phyloP scores from a whole-genome alignment of 495 filamentous ascomycete genomes.

The Podospora pseudopauciseta region DNA sequence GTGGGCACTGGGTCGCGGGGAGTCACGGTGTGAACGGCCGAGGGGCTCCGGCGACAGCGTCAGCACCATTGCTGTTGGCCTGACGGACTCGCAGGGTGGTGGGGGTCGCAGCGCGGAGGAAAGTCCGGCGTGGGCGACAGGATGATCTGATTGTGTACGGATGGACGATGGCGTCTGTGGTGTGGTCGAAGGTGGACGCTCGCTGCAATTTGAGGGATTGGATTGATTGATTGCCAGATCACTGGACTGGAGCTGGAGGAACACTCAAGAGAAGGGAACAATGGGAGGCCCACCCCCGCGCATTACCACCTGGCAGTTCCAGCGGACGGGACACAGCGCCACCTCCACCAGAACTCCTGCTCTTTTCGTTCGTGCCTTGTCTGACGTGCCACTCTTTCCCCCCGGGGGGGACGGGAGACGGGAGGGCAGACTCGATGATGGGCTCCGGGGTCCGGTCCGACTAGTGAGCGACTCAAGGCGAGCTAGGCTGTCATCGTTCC shows the following conservation, averaged over 20 bases:
- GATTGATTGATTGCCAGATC: slow-evolving; percentile 1
- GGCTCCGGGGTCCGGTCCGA: too few species aligned
- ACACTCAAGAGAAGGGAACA: not conserved
- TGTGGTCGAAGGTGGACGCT: not conserved
- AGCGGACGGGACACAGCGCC: slow-evolving; percentile 3
- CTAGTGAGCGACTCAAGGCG: not conserved
- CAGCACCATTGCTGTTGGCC: slow-evolving; percentile 12
- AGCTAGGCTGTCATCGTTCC: slow-evolving; percentile 3
- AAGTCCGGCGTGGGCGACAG: not conserved
- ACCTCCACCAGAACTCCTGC: not conserved
- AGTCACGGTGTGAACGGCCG: slow-evolving; percentile 9
- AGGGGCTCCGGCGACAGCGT: slow-evolving; percentile 15
- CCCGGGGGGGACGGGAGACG: too few species aligned
- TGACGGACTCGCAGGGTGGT: not conserved
- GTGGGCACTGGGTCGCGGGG: slow-evolving; percentile 11
- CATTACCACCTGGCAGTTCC: not conserved
- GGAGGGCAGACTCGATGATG: too few species aligned
- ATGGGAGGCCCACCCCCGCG: not conserved
- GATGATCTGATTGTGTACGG: not conserved
- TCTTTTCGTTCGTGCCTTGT: not conserved
- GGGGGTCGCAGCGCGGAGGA: not conserved
- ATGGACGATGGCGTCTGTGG: not conserved
- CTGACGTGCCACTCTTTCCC: not conserved
- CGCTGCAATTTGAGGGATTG: slow-evolving; percentile 12
- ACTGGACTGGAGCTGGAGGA: not conserved